Percentiles rank a stretch among this genome's conserved stretches.
phyloP scores from a whole-genome alignment of 1,284 basidiomycete genomes.

The Cryptococcus sp. region DNA sequence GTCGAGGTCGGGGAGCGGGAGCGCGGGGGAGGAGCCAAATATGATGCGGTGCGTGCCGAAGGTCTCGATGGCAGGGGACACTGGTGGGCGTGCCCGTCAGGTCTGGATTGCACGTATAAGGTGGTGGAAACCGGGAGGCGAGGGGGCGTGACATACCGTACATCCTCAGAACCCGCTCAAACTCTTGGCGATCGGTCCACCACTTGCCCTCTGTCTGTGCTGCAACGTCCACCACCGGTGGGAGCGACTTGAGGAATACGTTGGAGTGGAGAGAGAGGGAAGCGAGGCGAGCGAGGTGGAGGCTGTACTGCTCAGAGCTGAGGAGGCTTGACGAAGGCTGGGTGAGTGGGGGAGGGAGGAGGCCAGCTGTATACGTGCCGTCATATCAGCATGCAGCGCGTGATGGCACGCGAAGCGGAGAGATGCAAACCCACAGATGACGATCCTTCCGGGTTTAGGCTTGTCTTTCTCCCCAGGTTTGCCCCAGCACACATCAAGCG shows the following conservation, averaged over 20 bases:
- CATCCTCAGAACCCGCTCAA: conserved; percentile 79
- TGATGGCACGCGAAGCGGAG: background rate
- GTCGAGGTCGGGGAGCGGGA: conserved; percentile 18
- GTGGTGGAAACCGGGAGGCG: background rate
- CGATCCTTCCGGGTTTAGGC: conserved; percentile 59
- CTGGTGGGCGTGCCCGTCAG: conserved; percentile 7
- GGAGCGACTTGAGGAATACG: conserved; percentile 71
- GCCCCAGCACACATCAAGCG: conserved; percentile 32
- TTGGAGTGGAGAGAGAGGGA: conserved; percentile 71
- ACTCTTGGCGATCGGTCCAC: conserved; percentile 59
- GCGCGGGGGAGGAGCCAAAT: conserved; percentile 56
- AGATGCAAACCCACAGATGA: conserved; percentile 63
- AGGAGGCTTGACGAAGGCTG: conserved; percentile 67
- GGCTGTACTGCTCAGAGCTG: conserved; percentile 69
- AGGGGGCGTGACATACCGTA: conserved; percentile 63
- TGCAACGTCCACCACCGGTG: conserved; percentile 65
- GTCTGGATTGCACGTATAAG: no score
- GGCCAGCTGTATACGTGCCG: conserved; percentile 59
- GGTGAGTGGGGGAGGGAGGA: conserved; percentile 78
- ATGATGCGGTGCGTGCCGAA: conserved; percentile 60
- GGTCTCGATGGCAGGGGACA: conserved; percentile 59
- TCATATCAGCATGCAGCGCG: background rate
- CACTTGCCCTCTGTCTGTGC: conserved; percentile 38
- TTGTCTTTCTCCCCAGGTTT: conserved; percentile 44
- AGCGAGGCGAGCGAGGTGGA: conserved; percentile 69